These are phyloP conservation scores for Wolfiporia cocos DNA, from an alignment of 1,284 basidiomycete genomes.

Conservation along the genomic window DNA sequence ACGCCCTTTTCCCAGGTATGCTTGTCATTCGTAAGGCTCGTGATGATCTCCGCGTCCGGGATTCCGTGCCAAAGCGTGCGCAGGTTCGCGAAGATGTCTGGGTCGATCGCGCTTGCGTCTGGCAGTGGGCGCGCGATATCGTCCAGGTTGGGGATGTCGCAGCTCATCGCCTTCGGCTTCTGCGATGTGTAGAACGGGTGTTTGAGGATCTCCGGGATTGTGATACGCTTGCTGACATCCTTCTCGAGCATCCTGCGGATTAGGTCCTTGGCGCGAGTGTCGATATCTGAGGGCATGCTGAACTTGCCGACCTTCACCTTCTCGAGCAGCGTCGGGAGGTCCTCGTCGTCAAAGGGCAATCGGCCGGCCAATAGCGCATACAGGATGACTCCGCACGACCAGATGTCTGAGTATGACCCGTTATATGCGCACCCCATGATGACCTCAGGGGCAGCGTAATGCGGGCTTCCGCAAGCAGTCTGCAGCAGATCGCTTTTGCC, in stretches of 20 bases:
- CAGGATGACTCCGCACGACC: slow-evolving; percentile 97
- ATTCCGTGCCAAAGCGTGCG: slow-evolving; percentile 86
- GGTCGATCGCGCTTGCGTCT: slow-evolving; percentile 66
- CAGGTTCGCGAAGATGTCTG: slow-evolving; percentile 87
- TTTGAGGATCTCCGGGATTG: slow-evolving; percentile 78
- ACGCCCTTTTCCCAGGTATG: slow-evolving; percentile 92
- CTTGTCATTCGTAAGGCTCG: slow-evolving; percentile 55
- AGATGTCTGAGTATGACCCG: slow-evolving; percentile 89
- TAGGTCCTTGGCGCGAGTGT: slow-evolving; percentile 75
- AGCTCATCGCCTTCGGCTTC: slow-evolving; percentile 41
- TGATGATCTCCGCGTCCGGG: slow-evolving; percentile 65
- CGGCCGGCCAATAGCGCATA: slow-evolving; percentile 89
- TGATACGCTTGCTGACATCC: slow-evolving; percentile 80
- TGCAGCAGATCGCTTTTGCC: slow-evolving; percentile 64
- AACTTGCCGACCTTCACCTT: slow-evolving; percentile 85
- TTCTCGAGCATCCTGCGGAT: slow-evolving; percentile 86
- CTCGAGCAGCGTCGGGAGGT: slow-evolving; percentile 70
- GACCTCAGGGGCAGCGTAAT: slow-evolving; percentile 98
- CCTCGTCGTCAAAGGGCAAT: slow-evolving; percentile 91
- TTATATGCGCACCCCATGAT: slow-evolving; percentile 83
- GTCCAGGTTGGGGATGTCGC: slow-evolving; percentile 59
- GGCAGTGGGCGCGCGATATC: slow-evolving; percentile 65
- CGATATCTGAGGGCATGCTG: slow-evolving; percentile 79
- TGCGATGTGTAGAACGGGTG: slow-evolving; percentile 88
- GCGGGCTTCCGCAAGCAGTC: slow-evolving; percentile 93